Base-by-base conservation (phyloP, 345 rosid genomes). In the Arabidopsis arenosa region DNA sequence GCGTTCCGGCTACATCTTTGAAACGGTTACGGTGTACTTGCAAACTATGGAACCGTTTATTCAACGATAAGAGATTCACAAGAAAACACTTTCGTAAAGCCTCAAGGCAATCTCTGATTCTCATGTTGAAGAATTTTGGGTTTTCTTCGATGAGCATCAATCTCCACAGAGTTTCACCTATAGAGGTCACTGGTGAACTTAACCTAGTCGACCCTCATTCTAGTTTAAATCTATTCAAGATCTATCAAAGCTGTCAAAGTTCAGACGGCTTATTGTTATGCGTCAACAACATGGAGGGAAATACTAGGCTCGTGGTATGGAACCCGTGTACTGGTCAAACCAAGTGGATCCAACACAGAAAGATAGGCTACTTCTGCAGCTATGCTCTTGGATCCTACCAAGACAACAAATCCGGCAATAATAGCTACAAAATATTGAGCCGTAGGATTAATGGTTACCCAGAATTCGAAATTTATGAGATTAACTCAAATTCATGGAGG, bases 401-500 rank as follows among this genome's bases (percentile, higher is more conserved):
- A 37, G 51, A 53, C 6, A 67, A 14, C 1, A 53, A 9, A 18
- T 18, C 48, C 2, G 6, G 17, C 9, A 0, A 9, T 32, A 15
- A 9, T 10, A 65, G 55, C 15, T 45, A 15, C 56, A 64, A 64
- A 51, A 36, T 66, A 10, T 35, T 66, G 59, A 2, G 52, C 12
- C 1, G 8, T 4, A 5, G 4, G 43, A 0, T 2, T 39, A 3
- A 2, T 39, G 12, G 12, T 39, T 0, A 2, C 4, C 17, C 0
- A 13, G 18, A 13, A 9, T 14, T 30, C n/a, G 7, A 6, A 17
- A 35, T 66, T 1, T 66, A 43, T 35, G 49, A 68, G 3, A 11
- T 53, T 1, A 39, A 68, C 62, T 53, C 63, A 3, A n/a, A 54
- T 36, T 23, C 62, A 10, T 68, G 73, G 73, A 68, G 52, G 28